Conservation (phyloP, 208 protist species). For the Leptomonas pyrrhocoris region DNA sequence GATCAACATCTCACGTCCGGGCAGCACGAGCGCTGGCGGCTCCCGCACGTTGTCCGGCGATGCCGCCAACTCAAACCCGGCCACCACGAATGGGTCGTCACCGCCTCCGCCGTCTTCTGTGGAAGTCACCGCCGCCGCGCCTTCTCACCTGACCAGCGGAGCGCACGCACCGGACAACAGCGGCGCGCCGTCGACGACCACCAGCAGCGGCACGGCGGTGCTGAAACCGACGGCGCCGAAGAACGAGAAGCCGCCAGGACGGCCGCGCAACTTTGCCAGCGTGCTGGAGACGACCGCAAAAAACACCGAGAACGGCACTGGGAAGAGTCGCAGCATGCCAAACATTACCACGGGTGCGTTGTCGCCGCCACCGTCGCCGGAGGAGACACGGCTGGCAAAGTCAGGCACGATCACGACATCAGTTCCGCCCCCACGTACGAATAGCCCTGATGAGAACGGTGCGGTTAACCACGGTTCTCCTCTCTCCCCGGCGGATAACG, state of each 20-base stretch:
- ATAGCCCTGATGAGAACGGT: background rate
- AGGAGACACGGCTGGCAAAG: conserved; percentile 14
- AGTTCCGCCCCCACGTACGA: conserved; percentile 2
- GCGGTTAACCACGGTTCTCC: background rate
- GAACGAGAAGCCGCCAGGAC: conserved; percentile 43
- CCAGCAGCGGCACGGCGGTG: background rate
- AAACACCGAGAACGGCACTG: background rate
- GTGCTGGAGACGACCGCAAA: conserved; percentile 30
- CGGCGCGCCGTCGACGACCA: no score
- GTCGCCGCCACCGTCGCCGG: conserved; percentile 21
- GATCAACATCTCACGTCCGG: conserved; percentile 21
- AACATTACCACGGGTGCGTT: conserved; percentile 4
- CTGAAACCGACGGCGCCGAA: conserved; percentile 55
- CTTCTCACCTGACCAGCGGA: background rate
- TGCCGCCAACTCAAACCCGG: background rate
- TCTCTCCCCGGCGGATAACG: conserved; percentile 8
- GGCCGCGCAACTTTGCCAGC: conserved; percentile 46
- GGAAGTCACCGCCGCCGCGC: background rate
- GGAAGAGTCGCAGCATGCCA: conserved; percentile 22
- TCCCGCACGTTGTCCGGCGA: background rate
- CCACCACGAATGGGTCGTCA: background rate
- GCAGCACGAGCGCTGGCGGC: conserved; percentile 2
- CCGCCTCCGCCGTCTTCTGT: background rate
- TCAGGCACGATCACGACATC: conserved; percentile 3
- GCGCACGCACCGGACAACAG: background rate